These are phyloP conservation scores for Neltuma alba DNA, from an alignment of 306 rosid species.

Conservation along the genomic window DNA sequence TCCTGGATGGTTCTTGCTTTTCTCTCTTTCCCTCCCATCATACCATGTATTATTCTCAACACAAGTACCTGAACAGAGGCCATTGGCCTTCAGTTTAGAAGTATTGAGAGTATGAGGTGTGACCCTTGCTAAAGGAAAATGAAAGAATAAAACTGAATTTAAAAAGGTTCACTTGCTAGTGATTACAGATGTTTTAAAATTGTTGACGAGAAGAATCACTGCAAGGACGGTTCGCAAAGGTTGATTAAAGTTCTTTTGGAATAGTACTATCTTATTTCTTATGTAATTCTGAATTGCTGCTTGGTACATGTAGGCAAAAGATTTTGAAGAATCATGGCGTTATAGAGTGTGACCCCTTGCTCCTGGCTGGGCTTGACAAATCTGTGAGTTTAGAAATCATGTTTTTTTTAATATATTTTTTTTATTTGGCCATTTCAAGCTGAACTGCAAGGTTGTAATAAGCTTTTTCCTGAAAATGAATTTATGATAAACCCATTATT, in stretches of 20 bases:
- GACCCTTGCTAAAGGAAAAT: constrained; percentile 16
- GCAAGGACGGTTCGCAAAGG: constrained; percentile 20
- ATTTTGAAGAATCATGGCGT: constrained; percentile 74
- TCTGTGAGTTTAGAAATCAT: constrained; percentile 55
- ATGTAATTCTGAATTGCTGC: constrained; percentile 28
- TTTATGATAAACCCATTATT: constrained; percentile 19
- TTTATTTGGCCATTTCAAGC: constrained; percentile 21
- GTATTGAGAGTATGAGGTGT: not conserved
- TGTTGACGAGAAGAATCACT: constrained; percentile 4
- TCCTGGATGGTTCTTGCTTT: not conserved
- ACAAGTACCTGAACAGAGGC: not conserved
- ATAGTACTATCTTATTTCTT: not conserved
- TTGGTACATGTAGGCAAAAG: constrained; percentile 64
- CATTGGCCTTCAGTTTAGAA: not conserved
- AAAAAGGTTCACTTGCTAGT: constrained; percentile 13
- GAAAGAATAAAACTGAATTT: constrained; percentile 10
- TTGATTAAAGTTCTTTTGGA: constrained; percentile 28
- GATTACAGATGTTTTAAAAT: constrained; percentile 24
- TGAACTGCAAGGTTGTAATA: constrained; percentile 16
- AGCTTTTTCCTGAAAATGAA: constrained; percentile 2
- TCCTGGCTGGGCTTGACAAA: constrained; percentile 76
- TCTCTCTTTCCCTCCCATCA: not conserved
- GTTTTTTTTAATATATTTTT: constrained; percentile 49
- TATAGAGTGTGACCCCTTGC: constrained; percentile 75
- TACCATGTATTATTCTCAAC: not conserved